Evolutionary conservation across 2,329 filamentous ascomycete genomes (phyloP), one percentile per base, ranked within the genome.

Genomic region (Cryphonectria radicalis): DNA sequence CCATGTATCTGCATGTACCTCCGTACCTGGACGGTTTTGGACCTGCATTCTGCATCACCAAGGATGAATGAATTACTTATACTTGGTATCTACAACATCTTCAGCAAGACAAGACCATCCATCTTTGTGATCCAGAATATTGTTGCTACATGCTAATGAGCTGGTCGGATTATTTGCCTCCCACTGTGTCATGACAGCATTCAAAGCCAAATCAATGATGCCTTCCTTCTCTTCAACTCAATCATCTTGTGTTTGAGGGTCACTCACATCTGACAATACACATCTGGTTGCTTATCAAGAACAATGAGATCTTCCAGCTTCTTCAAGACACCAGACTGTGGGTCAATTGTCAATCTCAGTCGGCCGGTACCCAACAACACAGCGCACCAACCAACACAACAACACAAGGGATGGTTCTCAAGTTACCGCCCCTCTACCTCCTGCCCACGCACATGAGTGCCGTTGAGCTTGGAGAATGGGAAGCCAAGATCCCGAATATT

Each of bases 341-440:
- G 28, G 55, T 32, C 6, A 28, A 8, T 32, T 5, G 28, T 17
- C 25, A 8, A 59, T 19, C 25, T 59, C 14, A 3, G 25, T 35
- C 14, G 14, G 3, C 25, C 14, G 3, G 50, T 19, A 32, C 2
- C 28, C 55, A 59, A 59, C 25, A 32, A 59, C 25, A 32, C 25
- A 28, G 14, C 13, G 5, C 14, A 10, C 25, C 25, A 59, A 32
- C 11, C 13, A 59, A 35, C 28, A 17, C 55, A 59, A 17, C 55
- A 59, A 59, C 55, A 32, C 14, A 14, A n/a, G 35, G 13, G 32
- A 80, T 81, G 76, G 66, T 72, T 64, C 79, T 83, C 37, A 67
- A 77, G 3, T 82, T 88, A 50, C 93, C 93, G 14, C 84, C 88
- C 4, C 90, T 96, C 35, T 96, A 90, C 75, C 84, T 98, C 19